phyloP scores from a whole-genome alignment of 2,329 filamentous ascomycete species.

The Polychaeton citri region DNA sequence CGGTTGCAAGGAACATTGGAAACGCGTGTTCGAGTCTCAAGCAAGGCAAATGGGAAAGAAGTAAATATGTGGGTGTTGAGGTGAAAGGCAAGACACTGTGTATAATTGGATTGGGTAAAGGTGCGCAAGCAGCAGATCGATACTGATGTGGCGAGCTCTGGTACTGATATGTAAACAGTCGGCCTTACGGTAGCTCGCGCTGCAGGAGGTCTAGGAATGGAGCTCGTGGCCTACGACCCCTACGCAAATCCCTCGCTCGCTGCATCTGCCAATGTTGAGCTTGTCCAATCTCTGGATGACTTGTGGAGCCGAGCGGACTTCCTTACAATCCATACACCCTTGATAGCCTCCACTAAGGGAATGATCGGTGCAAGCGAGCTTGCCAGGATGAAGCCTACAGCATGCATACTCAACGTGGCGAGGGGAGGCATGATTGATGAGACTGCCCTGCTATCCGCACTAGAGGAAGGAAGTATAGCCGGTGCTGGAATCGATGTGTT shows the following conservation, averaged over 20 bases:
- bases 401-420: slow-evolving; percentile 66
- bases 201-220: slow-evolving; percentile 65
- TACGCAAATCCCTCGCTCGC: slow-evolving; percentile 66
- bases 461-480: slow-evolving; percentile 58
- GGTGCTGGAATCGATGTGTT: slow-evolving; percentile 73
- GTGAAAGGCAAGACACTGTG: slow-evolving; percentile 64
- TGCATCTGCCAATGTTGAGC: slow-evolving; percentile 47
- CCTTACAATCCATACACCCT: slow-evolving; percentile 66
- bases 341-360: slow-evolving; percentile 63
- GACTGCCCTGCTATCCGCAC: slow-evolving; percentile 52
- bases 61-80: slow-evolving; percentile 62
- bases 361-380: slow-evolving; percentile 58
- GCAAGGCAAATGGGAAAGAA: slow-evolving; percentile 60
- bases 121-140: slow-evolving; percentile 24
- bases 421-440: slow-evolving; percentile 73
- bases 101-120: slow-evolving; percentile 70
- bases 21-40: slow-evolving; percentile 58
- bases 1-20: slow-evolving; percentile 60
- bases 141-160: too few relatives aligned
- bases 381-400: slow-evolving; percentile 56
- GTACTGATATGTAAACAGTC: slow-evolving; percentile 31
- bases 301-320: slow-evolving; percentile 60
- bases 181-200: slow-evolving; percentile 70
- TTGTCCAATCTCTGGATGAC: slow-evolving; percentile 20
- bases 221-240: slow-evolving; percentile 59